These are phyloP conservation scores for Diaporthe helianthi DNA, from an alignment of 2,329 filamentous ascomycete genomes.

Conservation along the genomic window DNA sequence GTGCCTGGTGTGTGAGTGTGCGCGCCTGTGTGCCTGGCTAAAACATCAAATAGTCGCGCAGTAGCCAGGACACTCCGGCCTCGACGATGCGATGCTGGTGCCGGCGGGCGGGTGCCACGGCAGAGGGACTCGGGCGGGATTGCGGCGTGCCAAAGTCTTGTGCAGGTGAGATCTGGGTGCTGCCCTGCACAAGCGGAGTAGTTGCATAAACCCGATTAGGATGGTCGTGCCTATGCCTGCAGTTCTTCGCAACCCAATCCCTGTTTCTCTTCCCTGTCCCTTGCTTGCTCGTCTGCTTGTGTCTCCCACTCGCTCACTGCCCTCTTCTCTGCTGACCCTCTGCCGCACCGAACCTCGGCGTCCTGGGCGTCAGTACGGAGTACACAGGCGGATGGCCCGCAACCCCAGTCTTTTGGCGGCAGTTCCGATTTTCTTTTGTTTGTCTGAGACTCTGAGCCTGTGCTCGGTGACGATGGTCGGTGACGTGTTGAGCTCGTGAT, in stretches of 20 bases:
- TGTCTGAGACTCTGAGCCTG: constrained; percentile 16
- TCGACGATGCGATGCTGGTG: not conserved
- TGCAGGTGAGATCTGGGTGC: constrained; percentile 13
- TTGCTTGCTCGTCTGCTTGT: constrained; percentile 17
- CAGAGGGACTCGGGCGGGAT: constrained; percentile 19
- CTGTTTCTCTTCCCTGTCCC: constrained; percentile 20
- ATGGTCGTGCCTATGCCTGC: constrained; percentile 15
- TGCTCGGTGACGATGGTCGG: constrained; percentile 9
- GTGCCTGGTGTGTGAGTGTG: constrained; percentile 9
- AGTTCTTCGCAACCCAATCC: constrained; percentile 24
- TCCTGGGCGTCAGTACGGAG: not conserved
- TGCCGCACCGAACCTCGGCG: constrained; percentile 1
- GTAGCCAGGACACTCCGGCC: not conserved
- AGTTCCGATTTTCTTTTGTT: not conserved
- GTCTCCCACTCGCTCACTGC: not conserved
- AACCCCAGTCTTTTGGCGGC: constrained; percentile 6
- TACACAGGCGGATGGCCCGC: constrained; percentile 6
- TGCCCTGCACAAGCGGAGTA: constrained; percentile 24
- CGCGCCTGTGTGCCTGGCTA: constrained; percentile 17
- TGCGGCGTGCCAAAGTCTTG: constrained; percentile 6
- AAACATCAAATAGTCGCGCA: constrained; percentile 6
- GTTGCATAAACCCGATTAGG: constrained; percentile 24
- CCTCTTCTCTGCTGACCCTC: not conserved
- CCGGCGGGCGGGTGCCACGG: not conserved
- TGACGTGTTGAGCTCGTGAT: constrained; percentile 19